phyloP scores from a whole-genome alignment of 495 filamentous ascomycete genomes.

The Penicillium desertorum region DNA sequence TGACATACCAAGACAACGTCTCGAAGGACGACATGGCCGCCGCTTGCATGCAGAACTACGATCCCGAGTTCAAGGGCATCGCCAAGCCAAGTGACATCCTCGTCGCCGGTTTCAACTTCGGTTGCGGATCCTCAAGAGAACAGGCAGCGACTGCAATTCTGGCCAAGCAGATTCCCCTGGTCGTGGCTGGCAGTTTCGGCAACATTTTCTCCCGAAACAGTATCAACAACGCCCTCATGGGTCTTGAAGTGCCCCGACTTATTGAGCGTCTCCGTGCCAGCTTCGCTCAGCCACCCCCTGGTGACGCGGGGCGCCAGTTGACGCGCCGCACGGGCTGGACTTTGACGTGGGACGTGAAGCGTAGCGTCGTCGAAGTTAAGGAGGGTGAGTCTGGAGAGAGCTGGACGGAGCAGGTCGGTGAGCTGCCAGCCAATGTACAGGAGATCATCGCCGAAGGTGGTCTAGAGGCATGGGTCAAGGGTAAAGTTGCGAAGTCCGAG shows the following conservation, averaged over 20 bases:
- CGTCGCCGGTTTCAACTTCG: conserved; percentile 88
- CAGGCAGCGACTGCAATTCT: conserved; percentile 89
- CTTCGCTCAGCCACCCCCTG: conserved; percentile 38
- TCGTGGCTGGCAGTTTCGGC: conserved; percentile 81
- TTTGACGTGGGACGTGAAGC: conserved; percentile 78
- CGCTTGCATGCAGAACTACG: conserved; percentile 94
- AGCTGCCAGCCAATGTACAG: conserved; percentile 85
- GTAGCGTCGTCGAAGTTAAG: conserved; percentile 64
- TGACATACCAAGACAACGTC: conserved; percentile 87
- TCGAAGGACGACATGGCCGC: conserved; percentile 74
- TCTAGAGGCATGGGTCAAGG: conserved; percentile 83
- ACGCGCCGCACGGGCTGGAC: conserved; percentile 90
- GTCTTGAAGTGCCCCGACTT: conserved; percentile 75
- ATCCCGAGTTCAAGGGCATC: conserved; percentile 60
- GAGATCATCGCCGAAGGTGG: conserved; percentile 78
- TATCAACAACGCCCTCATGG: conserved; percentile 91
- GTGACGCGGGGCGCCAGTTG: conserved; percentile 39
- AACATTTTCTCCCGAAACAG: conserved; percentile 88
- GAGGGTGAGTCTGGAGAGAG: conserved; percentile 61
- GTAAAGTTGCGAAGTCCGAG: conserved; percentile 47
- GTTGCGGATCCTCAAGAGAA: conserved; percentile 77
- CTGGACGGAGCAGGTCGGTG: conserved; percentile 82
- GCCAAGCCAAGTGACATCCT: conserved; percentile 72
- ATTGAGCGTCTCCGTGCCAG: conserved; percentile 66
- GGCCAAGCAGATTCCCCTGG: conserved; percentile 79